Evolutionary conservation across 768 basidiomycete species (phyloP).

Genomic region (Boletellus ananas): DNA sequence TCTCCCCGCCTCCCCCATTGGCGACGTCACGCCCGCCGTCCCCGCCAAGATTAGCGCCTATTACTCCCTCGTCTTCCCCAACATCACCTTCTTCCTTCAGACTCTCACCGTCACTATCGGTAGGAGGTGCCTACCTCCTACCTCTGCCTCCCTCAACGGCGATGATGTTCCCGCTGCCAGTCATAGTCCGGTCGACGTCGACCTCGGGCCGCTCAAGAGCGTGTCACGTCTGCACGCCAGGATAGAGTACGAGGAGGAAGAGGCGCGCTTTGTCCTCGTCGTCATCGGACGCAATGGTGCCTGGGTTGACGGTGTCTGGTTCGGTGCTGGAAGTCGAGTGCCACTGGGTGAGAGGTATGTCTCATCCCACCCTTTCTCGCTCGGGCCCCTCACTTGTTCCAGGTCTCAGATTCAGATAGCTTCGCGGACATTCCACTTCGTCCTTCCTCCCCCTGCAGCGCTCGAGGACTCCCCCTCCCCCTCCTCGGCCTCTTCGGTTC

Average conservation of each 20-base stretch:
- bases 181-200: slow-evolving; percentile 66
- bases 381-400: slow-evolving; percentile 14
- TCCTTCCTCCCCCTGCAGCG: slow-evolving; percentile 82
- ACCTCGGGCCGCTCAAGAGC: slow-evolving; percentile 94
- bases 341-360: slow-evolving; percentile 77
- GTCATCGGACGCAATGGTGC: slow-evolving; percentile 97
- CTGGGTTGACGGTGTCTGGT: slow-evolving; percentile 98
- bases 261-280: slow-evolving; percentile 81
- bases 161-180: slow-evolving; percentile 37
- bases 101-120: slow-evolving; percentile 94
- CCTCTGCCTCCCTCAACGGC: slow-evolving; percentile 47
- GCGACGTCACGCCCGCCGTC: slow-evolving; percentile 14
- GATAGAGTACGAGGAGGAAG: slow-evolving; percentile 90
- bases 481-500: slow-evolving; percentile 68
- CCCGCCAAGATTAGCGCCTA: slow-evolving; percentile 88
- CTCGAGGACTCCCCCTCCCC: slow-evolving; percentile 81
- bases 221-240: slow-evolving; percentile 96
- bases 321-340: slow-evolving; percentile 82
- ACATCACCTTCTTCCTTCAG: slow-evolving; percentile 96
- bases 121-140: slow-evolving; percentile 69
- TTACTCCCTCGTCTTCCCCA: slow-evolving; percentile 89
- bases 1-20: slow-evolving; percentile 7
- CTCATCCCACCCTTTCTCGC: background rate
- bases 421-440: slow-evolving; percentile 94
- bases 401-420: slow-evolving; percentile 97